These are phyloP conservation scores for Panicum virgatum DNA, from an alignment of 202 grass and related monocot genomes.

Conservation along the genomic window DNA sequence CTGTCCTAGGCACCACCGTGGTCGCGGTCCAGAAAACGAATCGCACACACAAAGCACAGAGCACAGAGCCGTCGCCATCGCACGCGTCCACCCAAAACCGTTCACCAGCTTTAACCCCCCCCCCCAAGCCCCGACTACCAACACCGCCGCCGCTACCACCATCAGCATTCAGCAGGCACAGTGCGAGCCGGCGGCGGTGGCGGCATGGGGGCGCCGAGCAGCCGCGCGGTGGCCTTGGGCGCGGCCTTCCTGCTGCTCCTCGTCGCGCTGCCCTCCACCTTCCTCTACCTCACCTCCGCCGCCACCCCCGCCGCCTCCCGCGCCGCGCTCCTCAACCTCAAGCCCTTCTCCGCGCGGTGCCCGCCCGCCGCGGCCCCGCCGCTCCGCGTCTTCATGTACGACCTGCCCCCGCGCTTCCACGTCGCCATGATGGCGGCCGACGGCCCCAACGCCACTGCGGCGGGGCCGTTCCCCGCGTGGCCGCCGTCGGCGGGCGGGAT, in stretches of 20 bases:
- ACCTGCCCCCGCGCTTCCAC: conserved; percentile 82
- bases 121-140: not conserved
- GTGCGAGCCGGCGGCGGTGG: not conserved
- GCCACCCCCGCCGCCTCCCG: conserved; percentile 28
- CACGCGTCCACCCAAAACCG: not conserved
- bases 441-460: not conserved
- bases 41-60: not conserved
- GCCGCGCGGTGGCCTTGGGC: conserved; percentile 48
- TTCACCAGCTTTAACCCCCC: not conserved
- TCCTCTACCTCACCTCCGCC: conserved; percentile 66
- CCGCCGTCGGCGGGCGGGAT: conserved; percentile 64
- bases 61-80: not conserved
- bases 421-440: conserved; percentile 61
- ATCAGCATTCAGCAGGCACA: not conserved
- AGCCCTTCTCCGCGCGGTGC: conserved; percentile 47
- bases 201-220: conserved; percentile 37
- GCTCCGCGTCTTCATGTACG: conserved; percentile 86
- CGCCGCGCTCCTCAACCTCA: conserved; percentile 58
- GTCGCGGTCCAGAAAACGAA: not conserved
- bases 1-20: not conserved
- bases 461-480: conserved; percentile 61
- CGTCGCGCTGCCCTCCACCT: conserved; percentile 49
- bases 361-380: conserved; percentile 38
- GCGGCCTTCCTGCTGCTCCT: conserved; percentile 57
- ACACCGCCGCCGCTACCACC: not conserved